phyloP scores from a whole-genome alignment of 1,284 basidiomycete genomes.

The Rhodotorula sp. region DNA sequence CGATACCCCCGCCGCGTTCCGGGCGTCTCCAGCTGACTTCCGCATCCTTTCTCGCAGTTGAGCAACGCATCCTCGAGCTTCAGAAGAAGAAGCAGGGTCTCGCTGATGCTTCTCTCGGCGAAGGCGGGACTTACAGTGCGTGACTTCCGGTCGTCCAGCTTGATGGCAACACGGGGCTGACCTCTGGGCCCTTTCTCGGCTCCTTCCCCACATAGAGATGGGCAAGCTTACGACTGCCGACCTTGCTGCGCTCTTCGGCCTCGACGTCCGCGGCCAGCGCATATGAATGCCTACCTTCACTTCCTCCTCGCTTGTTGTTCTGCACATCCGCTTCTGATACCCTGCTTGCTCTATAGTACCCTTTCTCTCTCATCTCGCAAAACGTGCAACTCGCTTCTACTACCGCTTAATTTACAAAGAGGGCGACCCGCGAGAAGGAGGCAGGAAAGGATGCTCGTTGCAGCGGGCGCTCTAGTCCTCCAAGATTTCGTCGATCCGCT shows the following conservation, averaged over 20 bases:
- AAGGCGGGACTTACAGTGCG: slow-evolving; percentile 30
- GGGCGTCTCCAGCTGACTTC: neutral
- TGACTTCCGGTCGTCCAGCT: too few species aligned
- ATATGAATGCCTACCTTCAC: neutral
- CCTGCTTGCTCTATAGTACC: neutral
- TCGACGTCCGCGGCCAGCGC: slow-evolving; percentile 8
- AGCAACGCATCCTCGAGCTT: slow-evolving; percentile 49
- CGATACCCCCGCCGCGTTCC: too few species aligned
- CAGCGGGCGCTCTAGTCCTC: neutral
- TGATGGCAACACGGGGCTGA: too few species aligned
- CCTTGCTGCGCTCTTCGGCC: slow-evolving; percentile 27
- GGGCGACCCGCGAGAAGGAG: neutral
- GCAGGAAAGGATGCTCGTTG: neutral
- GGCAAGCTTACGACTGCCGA: slow-evolving; percentile 36
- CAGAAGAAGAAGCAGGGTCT: slow-evolving; percentile 45
- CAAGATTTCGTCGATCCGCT: slow-evolving; percentile 49
- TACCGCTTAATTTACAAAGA: too few species aligned
- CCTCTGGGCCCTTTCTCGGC: neutral
- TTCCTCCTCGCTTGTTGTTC: neutral
- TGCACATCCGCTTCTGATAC: neutral
- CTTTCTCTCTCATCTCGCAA: too few species aligned
- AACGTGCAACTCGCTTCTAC: too few species aligned
- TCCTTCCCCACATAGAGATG: slow-evolving; percentile 19
- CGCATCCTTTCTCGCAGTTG: slow-evolving; percentile 40
- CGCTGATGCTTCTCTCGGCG: slow-evolving; percentile 37